A percentile compares a stretch with the other conserved stretches of the same genome.
Conservation (phyloP, 768 basidiomycete genomes). For the Lentinus tigrinus region DNA sequence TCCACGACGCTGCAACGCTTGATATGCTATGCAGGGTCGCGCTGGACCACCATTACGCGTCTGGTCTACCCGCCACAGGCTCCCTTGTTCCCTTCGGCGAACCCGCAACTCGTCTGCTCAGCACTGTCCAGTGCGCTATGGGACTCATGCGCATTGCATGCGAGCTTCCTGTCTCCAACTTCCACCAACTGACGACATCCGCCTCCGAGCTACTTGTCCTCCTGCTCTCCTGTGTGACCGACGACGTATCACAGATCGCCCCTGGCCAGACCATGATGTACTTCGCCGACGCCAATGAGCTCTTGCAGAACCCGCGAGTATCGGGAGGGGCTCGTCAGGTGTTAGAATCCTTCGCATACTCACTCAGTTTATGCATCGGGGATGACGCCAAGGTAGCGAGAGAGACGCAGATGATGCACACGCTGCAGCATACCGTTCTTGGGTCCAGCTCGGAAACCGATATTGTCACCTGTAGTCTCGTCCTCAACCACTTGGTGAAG, state of each 20-base stretch:
- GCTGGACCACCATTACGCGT: slow-evolving; percentile 62
- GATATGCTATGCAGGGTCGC: slow-evolving; percentile 68
- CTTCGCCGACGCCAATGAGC: slow-evolving; percentile 48
- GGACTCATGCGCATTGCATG: slow-evolving; percentile 57
- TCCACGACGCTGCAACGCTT: slow-evolving; percentile 65
- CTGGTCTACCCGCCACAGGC: slow-evolving; percentile 49
- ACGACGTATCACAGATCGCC: slow-evolving; percentile 62
- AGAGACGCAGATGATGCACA: slow-evolving; percentile 72
- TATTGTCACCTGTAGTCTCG: slow-evolving; percentile 58
- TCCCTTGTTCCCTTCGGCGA: slow-evolving; percentile 54
- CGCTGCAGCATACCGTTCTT: slow-evolving; percentile 50
- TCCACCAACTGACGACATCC: slow-evolving; percentile 56
- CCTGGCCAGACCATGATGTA: slow-evolving; percentile 55
- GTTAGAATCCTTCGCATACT: slow-evolving; percentile 58
- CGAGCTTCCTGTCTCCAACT: slow-evolving; percentile 48
- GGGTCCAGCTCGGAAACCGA: slow-evolving; percentile 64
- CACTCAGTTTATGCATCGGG: slow-evolving; percentile 58
- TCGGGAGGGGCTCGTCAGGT: slow-evolving; percentile 51
- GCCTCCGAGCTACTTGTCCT: slow-evolving; percentile 65
- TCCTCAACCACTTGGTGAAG: slow-evolving; percentile 62
- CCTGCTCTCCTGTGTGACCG: slow-evolving; percentile 57
- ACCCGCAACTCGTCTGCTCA: slow-evolving; percentile 47
- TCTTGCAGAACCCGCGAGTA: slow-evolving; percentile 54
- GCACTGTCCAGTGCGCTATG: slow-evolving; percentile 60
- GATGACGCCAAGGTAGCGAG: slow-evolving; percentile 70